A percentile compares a stretch with the other conserved stretches of the same genome.
Conservation (phyloP, 2,329 filamentous ascomycete species). For the Hysterium pulicare region DNA sequence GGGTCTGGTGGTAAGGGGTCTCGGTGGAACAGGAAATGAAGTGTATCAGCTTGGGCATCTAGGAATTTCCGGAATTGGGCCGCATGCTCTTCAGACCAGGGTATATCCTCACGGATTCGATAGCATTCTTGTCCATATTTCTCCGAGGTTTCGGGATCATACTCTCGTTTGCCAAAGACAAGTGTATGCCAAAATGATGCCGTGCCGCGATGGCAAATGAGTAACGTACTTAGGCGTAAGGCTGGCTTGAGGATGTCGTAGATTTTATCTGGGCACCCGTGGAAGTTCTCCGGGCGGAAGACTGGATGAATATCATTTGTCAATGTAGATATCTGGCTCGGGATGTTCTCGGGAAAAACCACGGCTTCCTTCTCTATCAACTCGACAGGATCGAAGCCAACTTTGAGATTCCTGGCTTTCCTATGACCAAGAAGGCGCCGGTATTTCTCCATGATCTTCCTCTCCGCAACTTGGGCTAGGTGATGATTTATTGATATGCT, state of each 20-base stretch:
- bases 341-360: slow-evolving; percentile 21
- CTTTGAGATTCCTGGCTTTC: slow-evolving; percentile 29
- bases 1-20: slow-evolving; percentile 34
- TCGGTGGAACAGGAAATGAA: slow-evolving; percentile 39
- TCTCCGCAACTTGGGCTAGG: slow-evolving; percentile 36
- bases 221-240: slow-evolving; percentile 29
- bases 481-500: slow-evolving; percentile 40
- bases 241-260: slow-evolving; percentile 39
- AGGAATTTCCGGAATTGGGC: slow-evolving; percentile 27
- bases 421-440: slow-evolving; percentile 34
- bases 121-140: slow-evolving; percentile 30
- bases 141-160: slow-evolving; percentile 26
- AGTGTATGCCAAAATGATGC: slow-evolving; percentile 39
- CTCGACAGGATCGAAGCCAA: slow-evolving; percentile 39
- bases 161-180: slow-evolving; percentile 33
- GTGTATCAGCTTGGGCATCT: slow-evolving; percentile 29
- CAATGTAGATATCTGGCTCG: slow-evolving; percentile 25
- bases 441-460: slow-evolving; percentile 36
- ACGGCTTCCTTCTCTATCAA: slow-evolving; percentile 39
- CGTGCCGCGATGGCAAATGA: slow-evolving; percentile 35
- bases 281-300: slow-evolving; percentile 38
- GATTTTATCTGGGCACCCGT: slow-evolving; percentile 35
- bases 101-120: slow-evolving; percentile 34
- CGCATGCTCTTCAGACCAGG: slow-evolving; percentile 31
- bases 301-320: slow-evolving; percentile 35